These are phyloP conservation scores for Geotrichum carabidarum DNA, from an alignment of 1,139 yeast species.

Conservation along the genomic window DNA sequence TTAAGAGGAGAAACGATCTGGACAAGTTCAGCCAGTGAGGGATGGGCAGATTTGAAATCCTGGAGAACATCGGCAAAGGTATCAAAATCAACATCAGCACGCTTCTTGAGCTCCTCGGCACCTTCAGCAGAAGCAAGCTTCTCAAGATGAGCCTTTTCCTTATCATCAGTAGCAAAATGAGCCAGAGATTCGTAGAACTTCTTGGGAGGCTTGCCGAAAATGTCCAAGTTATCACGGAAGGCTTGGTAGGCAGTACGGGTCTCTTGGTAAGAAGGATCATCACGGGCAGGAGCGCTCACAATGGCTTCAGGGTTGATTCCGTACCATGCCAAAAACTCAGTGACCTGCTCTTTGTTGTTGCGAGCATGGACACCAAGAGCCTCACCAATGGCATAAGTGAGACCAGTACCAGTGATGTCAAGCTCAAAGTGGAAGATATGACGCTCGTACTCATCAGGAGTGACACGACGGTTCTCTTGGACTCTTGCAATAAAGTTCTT, in stretches of 20 bases:
- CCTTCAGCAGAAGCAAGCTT: constrained; percentile 73
- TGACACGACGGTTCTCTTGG: constrained; percentile 84
- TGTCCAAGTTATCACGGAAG: constrained; percentile 71
- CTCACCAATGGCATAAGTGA: constrained; percentile 91
- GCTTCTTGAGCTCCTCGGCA: constrained; percentile 76
- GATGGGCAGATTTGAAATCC: constrained; percentile 79
- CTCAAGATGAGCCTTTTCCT: constrained; percentile 58
- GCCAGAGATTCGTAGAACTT: constrained; percentile 83
- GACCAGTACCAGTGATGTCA: constrained; percentile 84
- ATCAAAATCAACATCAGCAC: constrained; percentile 77
- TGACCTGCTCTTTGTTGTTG: constrained; percentile 62
- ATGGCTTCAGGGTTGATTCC: constrained; percentile 65
- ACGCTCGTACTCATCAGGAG: constrained; percentile 88
- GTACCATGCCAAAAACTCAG: constrained; percentile 62
- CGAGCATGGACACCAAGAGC: constrained; percentile 95
- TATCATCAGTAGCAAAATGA: constrained; percentile 63
- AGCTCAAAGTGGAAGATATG: constrained; percentile 96
- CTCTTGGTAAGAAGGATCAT: constrained; percentile 54
- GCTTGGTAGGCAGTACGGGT: constrained; percentile 78
- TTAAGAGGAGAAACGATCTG: constrained; percentile 77
- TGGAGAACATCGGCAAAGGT: constrained; percentile 78
- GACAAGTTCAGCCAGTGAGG: constrained; percentile 65
- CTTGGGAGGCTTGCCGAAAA: constrained; percentile 95
- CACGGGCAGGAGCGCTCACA: constrained; percentile 68
- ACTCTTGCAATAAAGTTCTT: constrained; percentile 84